These are phyloP conservation scores for Ganoderma leucocontextum DNA, from an alignment of 1,284 basidiomycete species.

Conservation along the genomic window DNA sequence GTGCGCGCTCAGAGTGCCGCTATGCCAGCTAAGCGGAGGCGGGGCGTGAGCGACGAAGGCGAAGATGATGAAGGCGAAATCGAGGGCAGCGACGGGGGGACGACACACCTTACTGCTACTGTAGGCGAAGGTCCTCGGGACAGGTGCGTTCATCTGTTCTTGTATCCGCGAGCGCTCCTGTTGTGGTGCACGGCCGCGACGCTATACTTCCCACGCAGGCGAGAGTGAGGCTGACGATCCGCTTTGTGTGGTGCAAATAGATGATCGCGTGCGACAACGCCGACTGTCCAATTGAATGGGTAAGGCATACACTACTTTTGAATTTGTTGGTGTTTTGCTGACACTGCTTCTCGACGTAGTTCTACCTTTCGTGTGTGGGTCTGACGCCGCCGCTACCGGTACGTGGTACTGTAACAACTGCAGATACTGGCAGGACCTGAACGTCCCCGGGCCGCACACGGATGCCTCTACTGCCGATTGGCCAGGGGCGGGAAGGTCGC, in stretches of 20 bases:
- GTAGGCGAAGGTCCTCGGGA: constrained; percentile 69
- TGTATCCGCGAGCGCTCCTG: too few species aligned
- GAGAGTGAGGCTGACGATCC: constrained; percentile 1
- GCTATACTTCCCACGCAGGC: too few species aligned
- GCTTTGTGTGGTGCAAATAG: constrained; percentile 38
- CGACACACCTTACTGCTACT: constrained; percentile 69
- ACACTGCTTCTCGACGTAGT: constrained; percentile 46
- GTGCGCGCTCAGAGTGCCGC: not conserved
- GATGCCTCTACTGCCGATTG: constrained; percentile 19
- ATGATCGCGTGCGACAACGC: constrained; percentile 78
- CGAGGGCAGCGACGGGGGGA: constrained; percentile 59
- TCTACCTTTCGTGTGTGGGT: constrained; percentile 68
- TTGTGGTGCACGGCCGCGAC: too few species aligned
- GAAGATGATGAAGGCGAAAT: constrained; percentile 48
- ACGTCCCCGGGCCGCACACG: constrained; percentile 20
- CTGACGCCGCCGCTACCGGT: constrained; percentile 66
- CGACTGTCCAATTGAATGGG: constrained; percentile 74
- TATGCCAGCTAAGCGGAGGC: constrained; percentile 52
- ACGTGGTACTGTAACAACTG: constrained; percentile 70
- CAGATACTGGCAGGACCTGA: constrained; percentile 38
- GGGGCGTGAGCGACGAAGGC: constrained; percentile 50
- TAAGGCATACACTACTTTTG: constrained; percentile 42
- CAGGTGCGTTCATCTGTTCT: constrained; percentile 52
- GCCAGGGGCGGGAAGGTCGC: constrained; percentile 40
- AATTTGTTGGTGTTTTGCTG: not conserved